Evolutionary conservation across 306 rosid species (phyloP).

Genomic region (Malus sieversii): DNA sequence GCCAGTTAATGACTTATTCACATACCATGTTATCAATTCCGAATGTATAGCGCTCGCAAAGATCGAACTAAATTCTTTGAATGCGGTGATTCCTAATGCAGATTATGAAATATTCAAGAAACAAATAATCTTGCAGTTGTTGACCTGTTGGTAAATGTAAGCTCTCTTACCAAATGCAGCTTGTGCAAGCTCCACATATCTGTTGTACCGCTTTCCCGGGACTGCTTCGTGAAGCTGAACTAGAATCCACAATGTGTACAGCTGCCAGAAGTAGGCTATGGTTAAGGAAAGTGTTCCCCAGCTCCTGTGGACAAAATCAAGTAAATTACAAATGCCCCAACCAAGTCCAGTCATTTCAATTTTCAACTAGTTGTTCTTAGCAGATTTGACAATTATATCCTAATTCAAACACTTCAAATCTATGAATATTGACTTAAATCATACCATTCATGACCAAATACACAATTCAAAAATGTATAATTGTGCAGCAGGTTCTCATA

Average conservation of each 20-base stretch:
- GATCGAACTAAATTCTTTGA: background rate
- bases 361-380: background rate
- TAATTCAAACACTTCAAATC: background rate
- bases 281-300: conserved; percentile 94
- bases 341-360: conserved; percentile 5
- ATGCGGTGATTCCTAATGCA: background rate
- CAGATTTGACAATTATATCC: background rate
- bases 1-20: background rate
- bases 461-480: background rate
- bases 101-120: background rate
- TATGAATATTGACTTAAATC: background rate
- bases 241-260: conserved; percentile 88
- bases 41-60: background rate
- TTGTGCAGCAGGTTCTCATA: background rate
- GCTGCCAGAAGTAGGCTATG: conserved; percentile 91
- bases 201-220: conserved; percentile 95
- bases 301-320: conserved; percentile 50
- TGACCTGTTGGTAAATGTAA: background rate
- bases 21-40: background rate
- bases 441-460: background rate
- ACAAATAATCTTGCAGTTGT: background rate
- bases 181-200: conserved; percentile 95
- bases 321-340: background rate
- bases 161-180: conserved; percentile 88
- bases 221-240: conserved; percentile 99